A percentile compares a stretch with the other conserved stretches of the same genome.
These are phyloP conservation scores for Leptoxyphium fumago DNA, from an alignment of 2,329 filamentous ascomycete genomes.

Conservation along the genomic window DNA sequence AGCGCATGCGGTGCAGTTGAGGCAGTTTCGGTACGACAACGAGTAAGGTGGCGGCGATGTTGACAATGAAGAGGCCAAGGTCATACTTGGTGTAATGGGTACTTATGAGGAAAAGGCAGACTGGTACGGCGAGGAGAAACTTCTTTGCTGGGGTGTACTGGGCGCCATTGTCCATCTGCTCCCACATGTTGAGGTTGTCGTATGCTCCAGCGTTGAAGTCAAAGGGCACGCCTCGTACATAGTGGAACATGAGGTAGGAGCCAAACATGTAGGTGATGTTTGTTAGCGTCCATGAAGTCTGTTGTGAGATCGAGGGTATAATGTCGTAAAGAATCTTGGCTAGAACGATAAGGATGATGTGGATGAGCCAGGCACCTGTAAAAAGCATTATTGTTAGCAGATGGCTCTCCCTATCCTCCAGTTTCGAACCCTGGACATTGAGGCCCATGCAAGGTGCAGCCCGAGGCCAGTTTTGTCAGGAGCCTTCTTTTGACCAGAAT, in stretches of 20 bases:
- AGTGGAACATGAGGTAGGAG: slow-evolving; percentile 99
- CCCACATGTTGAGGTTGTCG: slow-evolving; percentile 99
- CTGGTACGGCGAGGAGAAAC: slow-evolving; percentile 87
- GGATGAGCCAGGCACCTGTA: slow-evolving; percentile 91
- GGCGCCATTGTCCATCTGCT: slow-evolving; percentile 97
- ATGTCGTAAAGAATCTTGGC: slow-evolving; percentile 97
- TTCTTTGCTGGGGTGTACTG: slow-evolving; percentile 99
- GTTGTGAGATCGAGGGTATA: slow-evolving; percentile 88
- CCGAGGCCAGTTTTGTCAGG: not conserved
- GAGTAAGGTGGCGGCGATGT: slow-evolving; percentile 79
- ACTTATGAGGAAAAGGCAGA: slow-evolving; percentile 86
- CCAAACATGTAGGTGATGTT: slow-evolving; percentile 99
- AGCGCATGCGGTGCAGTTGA: slow-evolving; percentile 24
- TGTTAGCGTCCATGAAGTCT: slow-evolving; percentile 96
- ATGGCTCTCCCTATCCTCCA: not conserved
- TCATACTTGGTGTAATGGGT: slow-evolving; percentile 99
- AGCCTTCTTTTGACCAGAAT: not conserved
- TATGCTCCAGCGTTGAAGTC: slow-evolving; percentile 98
- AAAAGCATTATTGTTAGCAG: not conserved
- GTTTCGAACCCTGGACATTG: not conserved
- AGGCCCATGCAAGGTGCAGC: not conserved
- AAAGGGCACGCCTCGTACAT: slow-evolving; percentile 92
- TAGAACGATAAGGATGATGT: slow-evolving; percentile 78
- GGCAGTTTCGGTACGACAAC: slow-evolving; percentile 95
- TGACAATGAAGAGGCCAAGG: slow-evolving; percentile 90